A percentile compares a stretch with the other conserved stretches of the same genome.
These are phyloP conservation scores for Suhomyces anneliseae DNA, from an alignment of 1,139 yeast species.

Conservation along the genomic window DNA sequence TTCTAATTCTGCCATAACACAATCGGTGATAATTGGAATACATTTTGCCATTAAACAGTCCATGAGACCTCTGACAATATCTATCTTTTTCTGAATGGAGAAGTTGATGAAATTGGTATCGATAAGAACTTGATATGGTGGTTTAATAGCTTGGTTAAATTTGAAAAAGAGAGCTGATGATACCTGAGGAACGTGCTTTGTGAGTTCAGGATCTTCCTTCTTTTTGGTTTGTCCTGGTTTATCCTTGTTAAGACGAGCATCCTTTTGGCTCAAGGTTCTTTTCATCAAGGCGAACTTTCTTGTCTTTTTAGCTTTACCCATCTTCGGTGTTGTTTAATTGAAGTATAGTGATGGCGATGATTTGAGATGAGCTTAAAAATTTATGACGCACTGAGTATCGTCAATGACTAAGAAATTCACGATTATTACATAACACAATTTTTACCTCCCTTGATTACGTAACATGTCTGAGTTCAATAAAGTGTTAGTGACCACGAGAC, in stretches of 20 bases:
- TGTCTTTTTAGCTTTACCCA: constrained; percentile 97
- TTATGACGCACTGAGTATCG: not conserved
- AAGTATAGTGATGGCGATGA: not conserved
- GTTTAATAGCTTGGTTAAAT: constrained; percentile 88
- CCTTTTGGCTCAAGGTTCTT: constrained; percentile 73
- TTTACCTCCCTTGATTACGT: not conserved
- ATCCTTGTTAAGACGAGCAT: constrained; percentile 54
- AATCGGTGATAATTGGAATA: constrained; percentile 92
- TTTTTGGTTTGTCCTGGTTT: constrained; percentile 28
- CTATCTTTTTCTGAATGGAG: constrained; percentile 92
- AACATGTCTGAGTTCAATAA: no score
- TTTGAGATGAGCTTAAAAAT: constrained; percentile 12
- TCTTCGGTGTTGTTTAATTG: constrained; percentile 24
- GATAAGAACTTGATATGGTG: constrained; percentile 92
- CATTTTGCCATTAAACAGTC: constrained; percentile 92
- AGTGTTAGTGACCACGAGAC: no score
- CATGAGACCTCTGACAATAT: constrained; percentile 93
- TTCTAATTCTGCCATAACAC: constrained; percentile 97
- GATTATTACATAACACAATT: constrained; percentile 3
- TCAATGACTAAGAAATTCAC: constrained; percentile 2
- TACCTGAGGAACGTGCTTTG: constrained; percentile 87
- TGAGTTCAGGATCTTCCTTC: constrained; percentile 74
- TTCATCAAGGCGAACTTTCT: constrained; percentile 94
- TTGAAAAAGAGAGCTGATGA: constrained; percentile 95
- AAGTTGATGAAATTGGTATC: constrained; percentile 97